Percentiles rank a stretch among this genome's conserved stretches.
Conservation (phyloP, 1,139 yeast genomes). For the Kodamaea ohmeri region DNA sequence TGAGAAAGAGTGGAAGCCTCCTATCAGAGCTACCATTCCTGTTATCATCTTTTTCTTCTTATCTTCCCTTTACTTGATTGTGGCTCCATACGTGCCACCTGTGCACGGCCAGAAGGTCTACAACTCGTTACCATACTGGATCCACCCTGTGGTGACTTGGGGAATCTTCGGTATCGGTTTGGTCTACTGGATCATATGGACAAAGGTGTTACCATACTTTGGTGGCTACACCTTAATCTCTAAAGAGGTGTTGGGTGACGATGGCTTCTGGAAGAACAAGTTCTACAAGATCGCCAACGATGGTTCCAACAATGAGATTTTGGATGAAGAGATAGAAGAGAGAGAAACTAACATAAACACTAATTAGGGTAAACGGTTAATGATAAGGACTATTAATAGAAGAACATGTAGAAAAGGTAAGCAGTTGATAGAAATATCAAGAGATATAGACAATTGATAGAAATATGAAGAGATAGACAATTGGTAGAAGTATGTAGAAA, state of each 20-base stretch:
- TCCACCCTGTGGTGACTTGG: constrained; percentile 82
- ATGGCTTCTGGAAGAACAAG: constrained; percentile 74
- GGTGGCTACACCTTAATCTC: constrained; percentile 60
- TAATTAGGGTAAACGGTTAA: background rate
- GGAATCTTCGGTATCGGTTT: constrained; percentile 73
- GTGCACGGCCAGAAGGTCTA: constrained; percentile 63
- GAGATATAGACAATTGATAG: too few species aligned
- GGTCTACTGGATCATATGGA: constrained; percentile 70
- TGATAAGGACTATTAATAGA: too few species aligned
- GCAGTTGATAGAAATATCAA: too few species aligned
- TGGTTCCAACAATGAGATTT: constrained; percentile 10
- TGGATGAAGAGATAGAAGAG: constrained; percentile 6
- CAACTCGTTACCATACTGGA: constrained; percentile 67
- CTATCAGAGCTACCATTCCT: constrained; percentile 64
- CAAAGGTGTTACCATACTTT: constrained; percentile 53
- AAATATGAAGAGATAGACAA: too few species aligned
- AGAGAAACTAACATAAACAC: background rate
- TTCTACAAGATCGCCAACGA: constrained; percentile 42
- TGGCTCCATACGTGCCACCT: constrained; percentile 84
- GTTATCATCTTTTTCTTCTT: constrained; percentile 64
- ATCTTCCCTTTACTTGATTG: constrained; percentile 66
- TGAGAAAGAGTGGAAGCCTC: constrained; percentile 62
- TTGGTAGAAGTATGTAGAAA: too few species aligned
- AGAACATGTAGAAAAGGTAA: too few species aligned
- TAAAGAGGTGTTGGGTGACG: constrained; percentile 61